A percentile compares a stretch with the other conserved stretches of the same genome.
Conservation (phyloP, 2,329 filamentous ascomycete species). For the Ophiobolus disseminans region DNA sequence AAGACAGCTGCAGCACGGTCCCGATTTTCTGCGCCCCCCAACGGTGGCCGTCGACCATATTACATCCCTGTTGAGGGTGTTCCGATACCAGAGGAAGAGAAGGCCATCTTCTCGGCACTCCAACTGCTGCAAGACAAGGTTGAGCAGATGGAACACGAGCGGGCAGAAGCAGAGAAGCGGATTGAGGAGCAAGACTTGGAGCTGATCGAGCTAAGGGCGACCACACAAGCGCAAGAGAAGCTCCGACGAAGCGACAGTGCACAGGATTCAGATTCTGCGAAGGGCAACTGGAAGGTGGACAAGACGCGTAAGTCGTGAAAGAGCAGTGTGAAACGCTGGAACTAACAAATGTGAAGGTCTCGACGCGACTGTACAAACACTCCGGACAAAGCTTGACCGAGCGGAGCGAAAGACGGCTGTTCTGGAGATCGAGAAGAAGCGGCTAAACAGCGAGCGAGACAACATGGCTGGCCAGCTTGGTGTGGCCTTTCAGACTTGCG, state of each 20-base stretch:
- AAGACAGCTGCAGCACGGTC: conserved; percentile 60
- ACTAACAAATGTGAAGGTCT: conserved; percentile 54
- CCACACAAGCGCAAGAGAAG: conserved; percentile 53
- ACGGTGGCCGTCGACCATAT: conserved; percentile 36
- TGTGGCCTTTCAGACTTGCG: conserved; percentile 66
- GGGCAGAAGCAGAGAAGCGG: conserved; percentile 57
- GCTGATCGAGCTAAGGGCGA: conserved; percentile 58
- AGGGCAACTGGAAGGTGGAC: conserved; percentile 52
- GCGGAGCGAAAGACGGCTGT: conserved; percentile 67
- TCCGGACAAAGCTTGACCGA: conserved; percentile 68
- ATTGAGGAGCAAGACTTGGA: conserved; percentile 61
- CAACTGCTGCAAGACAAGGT: conserved; percentile 66
- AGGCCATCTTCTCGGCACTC: conserved; percentile 67
- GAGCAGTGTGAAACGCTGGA: not conserved
- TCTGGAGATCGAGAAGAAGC: conserved; percentile 69
- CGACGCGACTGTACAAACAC: conserved; percentile 65
- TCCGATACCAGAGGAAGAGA: conserved; percentile 67
- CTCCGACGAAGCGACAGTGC: conserved; percentile 56
- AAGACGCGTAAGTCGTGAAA: conserved; percentile 61
- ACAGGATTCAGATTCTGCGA: conserved; percentile 56
- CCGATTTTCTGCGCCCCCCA: conserved; percentile 60
- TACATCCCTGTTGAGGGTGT: conserved; percentile 61
- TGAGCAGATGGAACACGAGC: conserved; percentile 62
- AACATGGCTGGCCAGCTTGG: conserved; percentile 68
- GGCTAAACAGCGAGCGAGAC: conserved; percentile 69